Percentiles rank a stretch among this genome's conserved stretches.
Evolutionary conservation across 495 filamentous ascomycete genomes (phyloP).

Genomic region (Staphylotrichum tortipilum): DNA sequence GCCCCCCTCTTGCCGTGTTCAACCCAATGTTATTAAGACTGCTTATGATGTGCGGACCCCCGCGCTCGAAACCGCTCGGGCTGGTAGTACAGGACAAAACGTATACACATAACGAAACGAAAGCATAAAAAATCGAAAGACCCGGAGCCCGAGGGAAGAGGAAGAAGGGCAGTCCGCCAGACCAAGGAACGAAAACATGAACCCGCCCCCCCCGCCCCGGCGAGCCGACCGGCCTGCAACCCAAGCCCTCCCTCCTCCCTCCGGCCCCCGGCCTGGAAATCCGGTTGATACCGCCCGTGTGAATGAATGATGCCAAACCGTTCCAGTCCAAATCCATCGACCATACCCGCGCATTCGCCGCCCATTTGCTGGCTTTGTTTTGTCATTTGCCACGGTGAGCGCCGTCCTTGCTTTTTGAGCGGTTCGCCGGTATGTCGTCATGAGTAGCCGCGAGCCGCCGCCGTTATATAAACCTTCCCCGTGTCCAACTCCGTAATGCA

Average conservation of each 20-base stretch:
- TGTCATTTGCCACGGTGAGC: background rate
- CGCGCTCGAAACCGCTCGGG: constrained; percentile 2
- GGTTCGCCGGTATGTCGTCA: constrained; percentile 17
- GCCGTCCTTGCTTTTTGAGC: background rate
- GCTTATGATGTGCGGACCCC: constrained; percentile 3
- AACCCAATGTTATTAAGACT: constrained; percentile 14
- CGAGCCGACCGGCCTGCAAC: background rate
- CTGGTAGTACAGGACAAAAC: constrained; percentile 11
- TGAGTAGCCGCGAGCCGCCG: constrained; percentile 17
- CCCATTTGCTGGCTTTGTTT: background rate
- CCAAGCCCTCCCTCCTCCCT: too few relatives aligned
- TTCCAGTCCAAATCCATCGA: background rate
- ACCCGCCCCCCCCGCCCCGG: background rate
- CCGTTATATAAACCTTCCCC: constrained; percentile 19
- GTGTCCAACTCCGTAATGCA: constrained; percentile 28
- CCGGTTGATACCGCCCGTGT: constrained; percentile 5
- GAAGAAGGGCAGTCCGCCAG: background rate
- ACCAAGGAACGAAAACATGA: too few relatives aligned
- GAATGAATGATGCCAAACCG: constrained; percentile 8
- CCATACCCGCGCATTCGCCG: constrained; percentile 14
- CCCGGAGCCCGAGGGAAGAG: background rate
- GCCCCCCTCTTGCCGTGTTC: background rate
- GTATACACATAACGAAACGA: constrained; percentile 14
- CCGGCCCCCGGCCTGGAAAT: background rate
- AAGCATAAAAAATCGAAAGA: constrained; percentile 6